A percentile compares a stretch with the other conserved stretches of the same genome.
Conservation (phyloP, 1,139 yeast species). For the Geotrichum australiense region DNA sequence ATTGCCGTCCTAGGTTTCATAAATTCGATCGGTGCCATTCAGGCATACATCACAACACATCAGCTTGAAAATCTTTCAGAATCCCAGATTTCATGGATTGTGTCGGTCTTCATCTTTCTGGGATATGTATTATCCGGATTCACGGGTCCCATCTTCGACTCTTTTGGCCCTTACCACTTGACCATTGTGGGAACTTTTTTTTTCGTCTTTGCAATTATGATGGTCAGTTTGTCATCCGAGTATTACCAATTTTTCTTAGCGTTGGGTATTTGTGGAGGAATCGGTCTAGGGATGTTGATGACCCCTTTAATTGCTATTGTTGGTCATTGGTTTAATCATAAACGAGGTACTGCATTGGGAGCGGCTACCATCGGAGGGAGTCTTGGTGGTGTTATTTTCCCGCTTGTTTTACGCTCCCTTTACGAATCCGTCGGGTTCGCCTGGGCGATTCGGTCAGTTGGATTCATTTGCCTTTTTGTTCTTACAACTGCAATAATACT, state of each 20-base stretch:
- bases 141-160: slow-evolving; percentile 58
- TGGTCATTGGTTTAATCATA: slow-evolving; percentile 54
- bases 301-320: slow-evolving; percentile 55
- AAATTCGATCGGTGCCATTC: slow-evolving; percentile 64
- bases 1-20: slow-evolving; percentile 58
- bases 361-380: slow-evolving; percentile 64
- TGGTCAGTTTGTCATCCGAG: slow-evolving; percentile 47
- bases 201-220: slow-evolving; percentile 46
- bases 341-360: slow-evolving; percentile 56
- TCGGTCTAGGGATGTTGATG: slow-evolving; percentile 53
- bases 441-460: slow-evolving; percentile 54
- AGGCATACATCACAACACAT: slow-evolving; percentile 53
- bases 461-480: slow-evolving; percentile 42
- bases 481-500: slow-evolving; percentile 36
- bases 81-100: slow-evolving; percentile 59
- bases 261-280: slow-evolving; percentile 50
- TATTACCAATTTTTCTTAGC: slow-evolving; percentile 54
- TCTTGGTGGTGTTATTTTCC: slow-evolving; percentile 58
- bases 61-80: slow-evolving; percentile 43
- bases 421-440: slow-evolving; percentile 47
- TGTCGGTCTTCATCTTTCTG: slow-evolving; percentile 52
- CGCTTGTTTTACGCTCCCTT: slow-evolving; percentile 50
- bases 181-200: slow-evolving; percentile 43
- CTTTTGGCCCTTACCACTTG: slow-evolving; percentile 48
- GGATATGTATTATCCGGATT: slow-evolving; percentile 50